Evolutionary conservation across 2,329 filamentous ascomycete species (phyloP), one percentile per base, ranked within the genome.

Genomic region (Aureobasidium sp.): DNA sequence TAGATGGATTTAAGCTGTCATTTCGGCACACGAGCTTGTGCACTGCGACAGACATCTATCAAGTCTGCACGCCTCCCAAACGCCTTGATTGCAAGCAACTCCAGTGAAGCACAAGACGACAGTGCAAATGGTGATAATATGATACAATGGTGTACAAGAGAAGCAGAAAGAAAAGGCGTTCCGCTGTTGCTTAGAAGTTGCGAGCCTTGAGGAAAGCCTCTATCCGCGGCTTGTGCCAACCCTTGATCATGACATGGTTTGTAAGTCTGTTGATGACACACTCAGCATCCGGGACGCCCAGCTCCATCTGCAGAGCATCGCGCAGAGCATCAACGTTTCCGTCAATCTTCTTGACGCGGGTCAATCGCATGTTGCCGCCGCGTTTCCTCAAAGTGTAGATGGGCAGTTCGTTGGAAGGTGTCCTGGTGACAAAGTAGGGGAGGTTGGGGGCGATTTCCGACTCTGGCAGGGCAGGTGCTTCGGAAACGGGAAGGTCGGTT

Each of bases 331-430:
- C 73, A 53, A 84, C 69, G 70, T 95, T 82, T 17, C 94, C 94
- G 61, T 90, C 84, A 53, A 93, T 81, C 74, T 89, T 91, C 72
- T 90, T 88, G 60, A 99, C 75, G 60, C 84, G 74, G 5, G 93
- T 95, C 68, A 88, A 75, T 67, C 85, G 83, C 69, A 85, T 79
- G 65, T 89, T 94, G 15, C 90, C 89, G 57, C 90, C 90, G 13
- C 84, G 80, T 76, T 89, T 92, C 65, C 75, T 78, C 65, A 84
- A 79, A 17, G 85, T 78, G 75, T 97, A 99, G 46, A 97, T 82
- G 25, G 90, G 85, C 2, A 94, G 77, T 65, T 90, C 84, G 50
- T 84, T 82, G 38, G 83, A 86, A 1, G 79, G 76, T 3, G 90
- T 93, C 63, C 90, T 86, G 55, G 79, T 78, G 65, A 97, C 81